Conservation (phyloP, 2,329 filamentous ascomycete species). For the Trichoderma harzianum region DNA sequence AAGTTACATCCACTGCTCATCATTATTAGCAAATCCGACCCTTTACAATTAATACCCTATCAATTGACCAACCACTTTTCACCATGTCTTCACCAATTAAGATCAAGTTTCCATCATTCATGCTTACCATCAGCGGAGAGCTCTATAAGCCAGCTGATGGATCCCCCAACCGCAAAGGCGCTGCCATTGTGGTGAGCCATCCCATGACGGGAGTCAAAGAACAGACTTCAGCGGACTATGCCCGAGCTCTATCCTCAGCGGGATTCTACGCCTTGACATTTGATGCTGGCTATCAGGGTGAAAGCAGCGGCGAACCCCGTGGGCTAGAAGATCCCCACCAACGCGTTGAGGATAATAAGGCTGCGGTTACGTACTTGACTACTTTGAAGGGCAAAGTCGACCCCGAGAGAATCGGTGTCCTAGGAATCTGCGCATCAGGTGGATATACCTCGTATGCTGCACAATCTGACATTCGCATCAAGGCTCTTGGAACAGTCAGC, state of each 20-base stretch:
- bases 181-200: constrained; percentile 30
- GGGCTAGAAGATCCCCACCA: constrained; percentile 37
- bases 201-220: constrained; percentile 37
- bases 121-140: neutral
- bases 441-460: constrained; percentile 36
- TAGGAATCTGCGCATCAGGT: constrained; percentile 40
- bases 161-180: neutral
- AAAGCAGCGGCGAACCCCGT: constrained; percentile 34
- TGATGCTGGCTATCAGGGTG: constrained; percentile 39
- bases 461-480: constrained; percentile 36
- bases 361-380: constrained; percentile 35
- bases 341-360: constrained; percentile 35
- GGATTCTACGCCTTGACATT: constrained; percentile 36
- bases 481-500: constrained; percentile 34
- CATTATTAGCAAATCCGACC: neutral
- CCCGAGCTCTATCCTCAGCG: constrained; percentile 26
- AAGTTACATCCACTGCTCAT: neutral
- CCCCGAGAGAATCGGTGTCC: constrained; percentile 32
- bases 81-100: neutral
- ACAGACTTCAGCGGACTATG: constrained; percentile 35
- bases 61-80: neutral
- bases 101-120: neutral
- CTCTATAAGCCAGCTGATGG: neutral
- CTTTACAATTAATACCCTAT: neutral
- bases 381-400: constrained; percentile 29